Evolutionary conservation across 1,284 basidiomycete genomes (phyloP).

Genomic region (Spongispora temasekensis): DNA sequence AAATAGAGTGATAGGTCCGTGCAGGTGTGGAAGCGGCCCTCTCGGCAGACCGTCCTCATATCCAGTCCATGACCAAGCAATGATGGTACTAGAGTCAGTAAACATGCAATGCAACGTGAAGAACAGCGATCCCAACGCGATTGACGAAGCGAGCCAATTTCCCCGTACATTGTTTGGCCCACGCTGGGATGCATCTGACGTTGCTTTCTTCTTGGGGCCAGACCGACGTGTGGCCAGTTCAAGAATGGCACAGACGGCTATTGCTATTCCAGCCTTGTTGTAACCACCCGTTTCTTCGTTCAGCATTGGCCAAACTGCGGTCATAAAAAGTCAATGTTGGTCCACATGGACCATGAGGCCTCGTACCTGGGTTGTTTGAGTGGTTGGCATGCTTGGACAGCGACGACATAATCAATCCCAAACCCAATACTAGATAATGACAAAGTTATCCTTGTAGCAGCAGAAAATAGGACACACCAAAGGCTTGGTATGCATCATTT

Average conservation of each 20-base stretch:
- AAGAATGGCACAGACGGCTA: constrained; percentile 54
- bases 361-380: constrained; percentile 76
- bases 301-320: constrained; percentile 79
- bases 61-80: constrained; percentile 92
- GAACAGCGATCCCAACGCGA: constrained; percentile 74
- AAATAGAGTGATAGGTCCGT: constrained; percentile 71
- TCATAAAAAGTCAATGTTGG: constrained; percentile 6
- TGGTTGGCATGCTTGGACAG: constrained; percentile 80
- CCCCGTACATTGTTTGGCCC: constrained; percentile 16
- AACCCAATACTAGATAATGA: constrained; percentile 51
- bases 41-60: constrained; percentile 61
- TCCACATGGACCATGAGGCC: not conserved
- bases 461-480: constrained; percentile 47
- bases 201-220: constrained; percentile 13
- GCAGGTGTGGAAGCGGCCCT: constrained; percentile 76
- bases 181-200: constrained; percentile 7
- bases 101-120: constrained; percentile 81
- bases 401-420: constrained; percentile 71
- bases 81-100: constrained; percentile 80
- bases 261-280: constrained; percentile 65
- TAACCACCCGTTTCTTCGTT: constrained; percentile 67
- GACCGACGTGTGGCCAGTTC: constrained; percentile 46
- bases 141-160: constrained; percentile 50
- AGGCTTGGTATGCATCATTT: constrained; percentile 52
- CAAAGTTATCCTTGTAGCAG: not conserved